Conservation (phyloP, 768 basidiomycete genomes). For the Cystofilobasidium macerans region DNA sequence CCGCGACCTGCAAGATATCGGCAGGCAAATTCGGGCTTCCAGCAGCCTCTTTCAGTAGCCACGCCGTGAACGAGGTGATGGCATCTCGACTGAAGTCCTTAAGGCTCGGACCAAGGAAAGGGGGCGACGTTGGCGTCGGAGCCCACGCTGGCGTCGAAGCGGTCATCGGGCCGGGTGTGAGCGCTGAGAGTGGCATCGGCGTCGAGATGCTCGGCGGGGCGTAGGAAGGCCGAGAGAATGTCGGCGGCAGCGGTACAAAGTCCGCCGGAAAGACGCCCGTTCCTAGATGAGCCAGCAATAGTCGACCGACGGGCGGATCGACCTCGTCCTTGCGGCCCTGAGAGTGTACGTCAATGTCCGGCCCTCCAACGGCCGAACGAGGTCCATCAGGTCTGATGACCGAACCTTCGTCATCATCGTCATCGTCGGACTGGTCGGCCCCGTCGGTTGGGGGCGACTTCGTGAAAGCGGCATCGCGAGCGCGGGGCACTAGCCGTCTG, state of each 20-base stretch:
- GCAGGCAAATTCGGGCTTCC: conserved; percentile 62
- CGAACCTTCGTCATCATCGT: neutral
- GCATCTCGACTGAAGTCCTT: conserved; percentile 56
- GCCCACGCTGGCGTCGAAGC: conserved; percentile 44
- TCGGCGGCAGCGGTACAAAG: neutral
- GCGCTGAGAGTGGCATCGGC: conserved; percentile 39
- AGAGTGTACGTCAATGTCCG: neutral
- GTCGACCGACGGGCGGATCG: neutral
- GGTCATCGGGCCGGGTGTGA: conserved; percentile 40
- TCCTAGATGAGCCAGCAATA: neutral
- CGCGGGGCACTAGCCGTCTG: neutral
- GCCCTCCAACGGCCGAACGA: neutral
- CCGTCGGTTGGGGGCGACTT: neutral
- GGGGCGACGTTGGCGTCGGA: conserved; percentile 76
- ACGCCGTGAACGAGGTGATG: conserved; percentile 55
- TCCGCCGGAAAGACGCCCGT: neutral
- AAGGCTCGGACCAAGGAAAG: conserved; percentile 49
- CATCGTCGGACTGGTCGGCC: neutral
- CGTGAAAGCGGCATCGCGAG: neutral
- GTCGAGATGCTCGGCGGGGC: conserved; percentile 51
- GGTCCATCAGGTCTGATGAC: neutral
- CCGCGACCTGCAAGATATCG: conserved; percentile 44
- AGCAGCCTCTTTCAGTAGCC: conserved; percentile 57
- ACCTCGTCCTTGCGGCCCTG: neutral
- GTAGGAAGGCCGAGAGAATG: conserved; percentile 41